These are phyloP conservation scores for Pestalotiopsis sp. DNA, from an alignment of 2,329 filamentous ascomycete species.

Conservation along the genomic window DNA sequence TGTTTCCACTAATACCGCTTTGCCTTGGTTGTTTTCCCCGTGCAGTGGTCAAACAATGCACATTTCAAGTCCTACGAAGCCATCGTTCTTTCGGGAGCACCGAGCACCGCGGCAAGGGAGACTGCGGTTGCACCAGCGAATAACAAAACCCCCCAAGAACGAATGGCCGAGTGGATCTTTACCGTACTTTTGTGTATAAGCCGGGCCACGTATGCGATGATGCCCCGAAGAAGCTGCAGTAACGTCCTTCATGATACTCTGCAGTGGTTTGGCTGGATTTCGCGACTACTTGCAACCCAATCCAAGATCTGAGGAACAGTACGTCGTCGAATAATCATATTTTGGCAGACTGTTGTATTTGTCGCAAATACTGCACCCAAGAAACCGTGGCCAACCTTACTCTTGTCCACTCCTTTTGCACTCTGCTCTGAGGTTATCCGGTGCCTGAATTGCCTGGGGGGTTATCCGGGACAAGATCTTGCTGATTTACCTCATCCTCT, in stretches of 20 bases:
- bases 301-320: not conserved
- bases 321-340: not conserved
- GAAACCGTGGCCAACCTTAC: too few species aligned
- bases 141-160: not conserved
- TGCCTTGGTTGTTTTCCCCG: not conserved
- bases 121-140: not conserved
- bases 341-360: not conserved
- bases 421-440: too few species aligned
- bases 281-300: not conserved
- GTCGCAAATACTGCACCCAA: too few species aligned
- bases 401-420: too few species aligned
- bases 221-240: not conserved
- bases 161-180: not conserved
- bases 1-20: not conserved
- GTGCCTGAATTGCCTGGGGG: too few species aligned
- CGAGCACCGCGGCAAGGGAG: not conserved
- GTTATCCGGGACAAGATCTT: too few species aligned
- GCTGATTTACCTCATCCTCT: too few species aligned
- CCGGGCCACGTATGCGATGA: not conserved
- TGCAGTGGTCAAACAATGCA: not conserved
- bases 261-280: not conserved
- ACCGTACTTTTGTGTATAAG: not conserved
- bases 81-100: not conserved
- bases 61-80: constrained; percentile 1
- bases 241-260: not conserved